These are phyloP conservation scores for Obelidium mucronatum DNA, from an alignment of 192 early-diverging fungal genomes.

Conservation along the genomic window DNA sequence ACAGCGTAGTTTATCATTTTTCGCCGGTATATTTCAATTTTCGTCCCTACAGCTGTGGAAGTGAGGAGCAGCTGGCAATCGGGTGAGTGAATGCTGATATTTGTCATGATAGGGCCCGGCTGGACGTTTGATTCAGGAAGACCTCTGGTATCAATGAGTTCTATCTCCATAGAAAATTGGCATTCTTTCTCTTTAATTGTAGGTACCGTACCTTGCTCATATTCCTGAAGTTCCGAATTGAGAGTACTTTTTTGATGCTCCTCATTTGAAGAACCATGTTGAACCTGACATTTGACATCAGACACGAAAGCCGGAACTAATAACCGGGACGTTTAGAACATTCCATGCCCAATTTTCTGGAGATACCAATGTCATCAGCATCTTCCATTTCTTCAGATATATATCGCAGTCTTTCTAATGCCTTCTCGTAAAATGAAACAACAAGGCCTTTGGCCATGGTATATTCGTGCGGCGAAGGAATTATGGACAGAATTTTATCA, in stretches of 20 bases:
- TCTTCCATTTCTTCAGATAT: not conserved
- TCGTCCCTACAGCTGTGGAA: not conserved
- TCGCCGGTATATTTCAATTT: not conserved
- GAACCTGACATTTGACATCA: slow-evolving; percentile 18
- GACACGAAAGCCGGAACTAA: not conserved
- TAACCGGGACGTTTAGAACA: no score
- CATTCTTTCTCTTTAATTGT: not conserved
- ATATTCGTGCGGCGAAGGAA: not conserved
- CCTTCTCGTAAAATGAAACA: not conserved
- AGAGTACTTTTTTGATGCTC: not conserved
- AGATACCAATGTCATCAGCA: not conserved
- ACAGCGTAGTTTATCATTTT: slow-evolving; percentile 1
- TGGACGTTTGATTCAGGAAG: not conserved
- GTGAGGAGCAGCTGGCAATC: not conserved
- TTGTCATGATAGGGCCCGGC: not conserved
- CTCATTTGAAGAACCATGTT: slow-evolving; percentile 6
- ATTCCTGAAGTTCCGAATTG: not conserved
- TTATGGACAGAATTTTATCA: not conserved
- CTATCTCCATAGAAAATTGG: no score
- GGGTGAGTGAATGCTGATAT: not conserved
- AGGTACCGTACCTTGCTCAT: not conserved
- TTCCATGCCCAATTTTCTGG: not conserved
- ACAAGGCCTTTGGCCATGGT: not conserved
- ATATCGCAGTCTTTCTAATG: not conserved
- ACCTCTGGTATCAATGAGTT: not conserved